These are phyloP conservation scores for Paecilomyces variotii DNA, from an alignment of 2,329 filamentous ascomycete genomes.

Conservation along the genomic window DNA sequence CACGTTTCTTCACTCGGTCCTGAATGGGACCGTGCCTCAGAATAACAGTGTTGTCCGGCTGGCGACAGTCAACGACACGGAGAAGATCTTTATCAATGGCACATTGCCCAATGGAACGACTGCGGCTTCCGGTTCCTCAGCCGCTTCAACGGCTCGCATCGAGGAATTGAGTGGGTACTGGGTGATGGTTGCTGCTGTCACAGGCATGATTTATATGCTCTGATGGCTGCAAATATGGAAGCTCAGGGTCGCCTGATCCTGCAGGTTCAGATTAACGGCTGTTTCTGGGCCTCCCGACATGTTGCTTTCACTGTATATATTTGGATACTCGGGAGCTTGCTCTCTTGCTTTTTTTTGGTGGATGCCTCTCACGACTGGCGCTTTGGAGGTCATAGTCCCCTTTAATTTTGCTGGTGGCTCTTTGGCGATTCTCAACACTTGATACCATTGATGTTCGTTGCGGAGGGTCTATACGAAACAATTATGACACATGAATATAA, in stretches of 20 bases:
- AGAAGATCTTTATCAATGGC: slow-evolving; percentile 41
- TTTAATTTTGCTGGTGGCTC: neutral
- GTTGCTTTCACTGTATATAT: neutral
- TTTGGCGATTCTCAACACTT: neutral
- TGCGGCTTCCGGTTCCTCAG: slow-evolving; percentile 11
- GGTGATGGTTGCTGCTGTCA: slow-evolving; percentile 21
- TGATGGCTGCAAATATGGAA: neutral
- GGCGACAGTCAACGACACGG: slow-evolving; percentile 35
- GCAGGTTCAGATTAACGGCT: neutral
- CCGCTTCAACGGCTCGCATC: slow-evolving; percentile 11
- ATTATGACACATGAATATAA: neutral
- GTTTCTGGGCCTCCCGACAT: neutral
- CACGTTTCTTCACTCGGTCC: slow-evolving; percentile 34
- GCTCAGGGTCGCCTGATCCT: neutral
- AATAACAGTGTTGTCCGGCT: slow-evolving; percentile 34
- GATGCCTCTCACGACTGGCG: neutral
- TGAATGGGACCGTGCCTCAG: slow-evolving; percentile 32
- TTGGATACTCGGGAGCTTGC: neutral
- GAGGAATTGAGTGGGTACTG: slow-evolving; percentile 34
- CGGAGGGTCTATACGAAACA: neutral
- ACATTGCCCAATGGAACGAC: slow-evolving; percentile 40
- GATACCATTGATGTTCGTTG: neutral
- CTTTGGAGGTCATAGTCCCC: neutral
- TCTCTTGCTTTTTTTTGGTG: neutral
- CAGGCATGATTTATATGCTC: neutral